Evolutionary conservation across 768 basidiomycete genomes (phyloP).

Genomic region (Mrakia blollopis): DNA sequence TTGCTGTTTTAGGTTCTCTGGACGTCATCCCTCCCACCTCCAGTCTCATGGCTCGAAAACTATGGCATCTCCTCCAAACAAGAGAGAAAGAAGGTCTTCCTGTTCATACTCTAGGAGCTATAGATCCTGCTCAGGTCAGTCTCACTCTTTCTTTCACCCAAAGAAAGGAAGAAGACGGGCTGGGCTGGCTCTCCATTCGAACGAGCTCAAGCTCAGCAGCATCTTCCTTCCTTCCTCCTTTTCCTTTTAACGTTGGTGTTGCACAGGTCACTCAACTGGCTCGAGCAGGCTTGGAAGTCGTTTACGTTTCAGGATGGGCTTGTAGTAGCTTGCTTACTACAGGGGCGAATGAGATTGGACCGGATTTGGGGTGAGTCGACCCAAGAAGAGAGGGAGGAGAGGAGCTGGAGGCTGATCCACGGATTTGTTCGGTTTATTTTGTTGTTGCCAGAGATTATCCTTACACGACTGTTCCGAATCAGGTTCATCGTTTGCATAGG

Average conservation of each 20-base stretch:
- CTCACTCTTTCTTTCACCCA: slow-evolving; percentile 49
- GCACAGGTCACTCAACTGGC: slow-evolving; percentile 82
- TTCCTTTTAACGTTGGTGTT: background rate
- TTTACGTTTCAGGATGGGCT: slow-evolving; percentile 93
- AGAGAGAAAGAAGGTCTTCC: slow-evolving; percentile 62
- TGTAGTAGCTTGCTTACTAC: slow-evolving; percentile 74
- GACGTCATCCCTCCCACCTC: slow-evolving; percentile 71
- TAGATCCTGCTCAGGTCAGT: slow-evolving; percentile 64
- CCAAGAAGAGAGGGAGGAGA: background rate
- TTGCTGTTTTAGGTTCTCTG: slow-evolving; percentile 45
- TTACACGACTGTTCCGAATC: slow-evolving; percentile 93
- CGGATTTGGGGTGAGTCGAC: slow-evolving; percentile 66
- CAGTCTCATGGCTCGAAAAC: slow-evolving; percentile 75
- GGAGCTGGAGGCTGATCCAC: background rate
- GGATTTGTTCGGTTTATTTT: background rate
- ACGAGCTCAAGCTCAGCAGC: background rate
- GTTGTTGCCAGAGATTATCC: slow-evolving; percentile 61
- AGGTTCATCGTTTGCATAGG: slow-evolving; percentile 84
- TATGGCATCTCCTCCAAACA: slow-evolving; percentile 62
- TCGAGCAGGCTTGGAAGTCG: slow-evolving; percentile 64
- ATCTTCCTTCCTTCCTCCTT: too few relatives aligned
- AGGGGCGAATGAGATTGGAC: slow-evolving; percentile 84
- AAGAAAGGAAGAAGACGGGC: slow-evolving; percentile 31
- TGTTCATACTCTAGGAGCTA: slow-evolving; percentile 85
- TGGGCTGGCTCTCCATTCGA: too few relatives aligned